These are phyloP conservation scores for Carex myosuroides DNA, from an alignment of 176 grass and related monocot species.

Conservation along the genomic window DNA sequence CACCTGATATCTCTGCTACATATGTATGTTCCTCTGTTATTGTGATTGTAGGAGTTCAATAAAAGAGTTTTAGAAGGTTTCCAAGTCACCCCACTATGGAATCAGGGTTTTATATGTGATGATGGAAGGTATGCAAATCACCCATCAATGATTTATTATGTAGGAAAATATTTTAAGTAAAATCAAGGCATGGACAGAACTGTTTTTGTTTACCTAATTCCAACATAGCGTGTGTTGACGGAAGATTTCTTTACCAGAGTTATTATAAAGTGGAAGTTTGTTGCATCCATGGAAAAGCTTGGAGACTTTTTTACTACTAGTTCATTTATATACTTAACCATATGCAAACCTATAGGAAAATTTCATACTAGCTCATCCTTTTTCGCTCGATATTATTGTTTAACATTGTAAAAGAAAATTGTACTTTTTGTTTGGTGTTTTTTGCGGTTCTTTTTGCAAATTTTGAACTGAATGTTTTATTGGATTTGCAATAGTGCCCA, in stretches of 20 bases:
- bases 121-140: conserved; percentile 65
- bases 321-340: neutral
- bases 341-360: neutral
- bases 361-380: neutral
- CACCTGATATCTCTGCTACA: conserved; percentile 6
- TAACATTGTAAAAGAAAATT: neutral
- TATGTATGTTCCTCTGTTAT: neutral
- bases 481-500: neutral
- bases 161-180: neutral
- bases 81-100: conserved; percentile 86
- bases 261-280: neutral
- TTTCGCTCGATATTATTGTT: neutral
- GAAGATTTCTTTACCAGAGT: neutral
- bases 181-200: neutral
- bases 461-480: neutral
- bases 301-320: neutral
- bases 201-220: neutral
- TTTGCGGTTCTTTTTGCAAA: neutral
- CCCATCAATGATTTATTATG: neutral
- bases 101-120: conserved; percentile 85
- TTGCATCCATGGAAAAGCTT: neutral
- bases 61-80: conserved; percentile 76
- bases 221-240: neutral
- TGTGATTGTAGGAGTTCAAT: conserved; percentile 62
- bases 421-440: neutral